Evolutionary conservation across 1,284 basidiomycete species (phyloP).

Genomic region (Leccinum pachyderme): DNA sequence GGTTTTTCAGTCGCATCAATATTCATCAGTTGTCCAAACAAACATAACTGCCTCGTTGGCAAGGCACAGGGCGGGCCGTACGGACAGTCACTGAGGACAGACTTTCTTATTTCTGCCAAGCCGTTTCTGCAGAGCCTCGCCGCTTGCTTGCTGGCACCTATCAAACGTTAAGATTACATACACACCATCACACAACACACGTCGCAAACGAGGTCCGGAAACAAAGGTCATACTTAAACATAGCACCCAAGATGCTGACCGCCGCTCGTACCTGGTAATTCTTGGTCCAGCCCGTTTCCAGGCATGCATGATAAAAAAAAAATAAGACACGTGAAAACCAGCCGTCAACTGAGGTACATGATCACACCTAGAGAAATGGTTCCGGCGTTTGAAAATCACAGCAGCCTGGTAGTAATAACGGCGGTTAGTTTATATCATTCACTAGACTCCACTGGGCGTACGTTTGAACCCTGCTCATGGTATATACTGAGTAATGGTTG

Average conservation of each 20-base stretch:
- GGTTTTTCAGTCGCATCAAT: conserved; percentile 12
- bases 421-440: conserved; percentile 13
- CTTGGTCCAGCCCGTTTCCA: conserved; percentile 40
- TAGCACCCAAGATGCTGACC: conserved; percentile 36
- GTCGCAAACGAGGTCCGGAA: conserved; percentile 23
- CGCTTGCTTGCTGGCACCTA: conserved; percentile 23
- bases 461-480: conserved; percentile 24
- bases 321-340: conserved; percentile 25
- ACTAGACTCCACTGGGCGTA: conserved; percentile 13
- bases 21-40: conserved; percentile 10
- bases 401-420: conserved; percentile 31
- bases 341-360: conserved; percentile 18
- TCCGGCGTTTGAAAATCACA: conserved; percentile 52
- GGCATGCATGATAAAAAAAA: conserved; percentile 30
- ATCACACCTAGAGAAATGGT: conserved; percentile 44
- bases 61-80: conserved; percentile 17
- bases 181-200: conserved; percentile 10
- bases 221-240: conserved; percentile 24
- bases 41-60: conserved; percentile 14
- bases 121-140: conserved; percentile 20
- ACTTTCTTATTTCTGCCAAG: conserved; percentile 14
- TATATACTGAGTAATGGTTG: conserved; percentile 10
- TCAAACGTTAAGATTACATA: conserved; percentile 25
- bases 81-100: conserved; percentile 10
- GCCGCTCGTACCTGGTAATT: conserved; percentile 37